Base-by-base conservation (phyloP, 768 basidiomycete genomes). In the Crepidotus variabilis region DNA sequence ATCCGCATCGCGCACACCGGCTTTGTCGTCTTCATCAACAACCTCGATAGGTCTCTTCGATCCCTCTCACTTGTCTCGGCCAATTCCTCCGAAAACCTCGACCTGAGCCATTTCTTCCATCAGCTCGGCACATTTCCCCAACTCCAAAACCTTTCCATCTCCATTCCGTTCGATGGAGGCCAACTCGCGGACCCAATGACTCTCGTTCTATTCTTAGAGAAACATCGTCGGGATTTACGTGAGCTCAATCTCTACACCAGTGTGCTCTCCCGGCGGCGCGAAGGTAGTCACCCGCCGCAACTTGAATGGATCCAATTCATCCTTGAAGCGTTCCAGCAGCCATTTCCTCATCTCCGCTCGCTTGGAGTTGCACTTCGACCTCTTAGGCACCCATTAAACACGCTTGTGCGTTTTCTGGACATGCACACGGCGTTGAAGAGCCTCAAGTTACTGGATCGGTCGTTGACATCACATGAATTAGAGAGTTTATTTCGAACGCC, bases 11-110 rank as follows among this genome's bases (percentile, higher is more conserved):
- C 63, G 4, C 69, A 80, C 33, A 74, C 79, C 32, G 74, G 69
- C 8, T 73, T 80, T 28, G 62, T 68, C n/a, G 73, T 79, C 21
- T 80, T 81, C 57, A 56, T 80, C 53, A 73, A 79, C 66, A 76
- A 73, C 52, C 66, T 76, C 48, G 71, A 68, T 56, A 65, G 67
- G 18, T 65, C 72, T n/a, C 67, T 81, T 36, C 63, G 64, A 48
- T 71, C 71, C 1, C 57, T 81, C 1, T 69, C 72, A 0, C 61
- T 80, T 24, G 47, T 64, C 8, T 73, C 77, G 13, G 73, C 73
- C 10, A 60, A 63, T 20, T 58, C 69, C 3, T 79, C 76, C 7
- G 67, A 59, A 47, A 65, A 72, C 48, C 72, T 81, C 43, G 73
- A 76, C 60, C 63, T 81, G 14, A 62, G 67, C 54, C 67, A 63